Base-by-base conservation (phyloP, 345 rosid genomes). In the Jatropha curcas region DNA sequence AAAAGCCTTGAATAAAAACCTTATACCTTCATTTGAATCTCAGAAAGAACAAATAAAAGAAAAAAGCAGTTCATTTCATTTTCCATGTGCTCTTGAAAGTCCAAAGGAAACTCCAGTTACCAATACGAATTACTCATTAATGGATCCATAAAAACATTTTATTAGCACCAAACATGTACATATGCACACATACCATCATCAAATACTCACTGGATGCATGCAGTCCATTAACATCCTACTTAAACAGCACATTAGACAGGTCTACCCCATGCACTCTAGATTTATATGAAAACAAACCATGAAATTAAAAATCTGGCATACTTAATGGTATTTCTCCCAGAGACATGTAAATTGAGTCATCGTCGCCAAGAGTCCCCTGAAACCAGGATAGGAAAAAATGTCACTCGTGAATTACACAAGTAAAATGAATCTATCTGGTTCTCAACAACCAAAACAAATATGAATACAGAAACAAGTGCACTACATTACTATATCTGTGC, bases 271-370 rank as follows among this genome's bases (percentile, higher is more conserved):
- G 61, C 37, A 71, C 57, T 62, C 63, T 48, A 76, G 59, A 84
- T 31, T 67, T 43, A 77, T 43, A 56, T 65, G 69, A 73, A 80
- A 71, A 65, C 60, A 82, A 73, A 73, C 61, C 39, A 73, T 48
- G 71, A 73, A 80, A 70, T 68, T 64, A 71, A 78, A 70, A 22
- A 76, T 71, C 77, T 56, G 72, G 63, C 92, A 82, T 88, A 89
- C 94, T 92, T 80, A 92, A 77, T 67, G 99, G 97, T 86, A 95
- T 92, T 88, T 95, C 99, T 41, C 90, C 99, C 10, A 95, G 86
- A 70, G 99, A 95, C 94, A 91, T 95, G 80, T 92, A 95, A 71
- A 95, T 95, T 0, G 97, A 84, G 79, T 95, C 99, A 77, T 95
- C 99, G 74, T 90, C 95, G 34, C 78, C 91, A 59, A 90, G 85